Evolutionary conservation across 2,329 filamentous ascomycete genomes (phyloP).

Genomic region (Lachnellula hyalina): DNA sequence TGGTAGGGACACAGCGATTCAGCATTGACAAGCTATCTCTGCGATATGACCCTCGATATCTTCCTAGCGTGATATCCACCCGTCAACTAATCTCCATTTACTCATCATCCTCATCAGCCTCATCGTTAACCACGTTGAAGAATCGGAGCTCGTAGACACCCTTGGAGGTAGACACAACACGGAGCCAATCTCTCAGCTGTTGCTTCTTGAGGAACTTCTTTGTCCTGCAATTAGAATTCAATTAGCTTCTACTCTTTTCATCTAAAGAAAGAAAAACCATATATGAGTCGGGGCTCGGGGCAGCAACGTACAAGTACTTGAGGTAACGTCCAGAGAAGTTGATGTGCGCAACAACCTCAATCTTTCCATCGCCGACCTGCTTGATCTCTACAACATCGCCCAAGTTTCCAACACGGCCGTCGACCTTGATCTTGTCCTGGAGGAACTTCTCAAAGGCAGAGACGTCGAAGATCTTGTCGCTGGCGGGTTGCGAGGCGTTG

Average conservation of each 20-base stretch:
- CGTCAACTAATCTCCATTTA: slow-evolving; percentile 49
- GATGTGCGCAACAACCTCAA: slow-evolving; percentile 95
- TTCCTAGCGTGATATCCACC: slow-evolving; percentile 11
- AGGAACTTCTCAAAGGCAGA: slow-evolving; percentile 99
- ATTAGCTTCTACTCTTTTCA: slow-evolving; percentile 20
- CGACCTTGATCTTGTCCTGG: slow-evolving; percentile 99
- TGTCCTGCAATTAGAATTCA: slow-evolving; percentile 53
- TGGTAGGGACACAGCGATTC: slow-evolving; percentile 6
- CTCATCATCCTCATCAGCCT: slow-evolving; percentile 96
- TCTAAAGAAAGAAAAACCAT: not conserved
- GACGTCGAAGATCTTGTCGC: slow-evolving; percentile 99
- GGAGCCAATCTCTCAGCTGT: slow-evolving; percentile 99
- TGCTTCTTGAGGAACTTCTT: slow-evolving; percentile 99
- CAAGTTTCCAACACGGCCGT: slow-evolving; percentile 96
- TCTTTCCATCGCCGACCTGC: slow-evolving; percentile 92
- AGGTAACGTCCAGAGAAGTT: slow-evolving; percentile 98
- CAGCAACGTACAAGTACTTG: slow-evolving; percentile 86
- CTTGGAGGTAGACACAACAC: slow-evolving; percentile 95
- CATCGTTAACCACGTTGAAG: slow-evolving; percentile 99
- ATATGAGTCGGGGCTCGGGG: too few relatives aligned
- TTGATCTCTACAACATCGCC: slow-evolving; percentile 88
- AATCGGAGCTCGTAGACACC: slow-evolving; percentile 99
- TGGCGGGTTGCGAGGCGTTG: slow-evolving; percentile 96
- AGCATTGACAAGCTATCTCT: slow-evolving; percentile 14
- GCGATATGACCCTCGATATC: slow-evolving; percentile 9